phyloP scores from a whole-genome alignment of 805 yeast species.

The Cyberlindnera galapagoensis region DNA sequence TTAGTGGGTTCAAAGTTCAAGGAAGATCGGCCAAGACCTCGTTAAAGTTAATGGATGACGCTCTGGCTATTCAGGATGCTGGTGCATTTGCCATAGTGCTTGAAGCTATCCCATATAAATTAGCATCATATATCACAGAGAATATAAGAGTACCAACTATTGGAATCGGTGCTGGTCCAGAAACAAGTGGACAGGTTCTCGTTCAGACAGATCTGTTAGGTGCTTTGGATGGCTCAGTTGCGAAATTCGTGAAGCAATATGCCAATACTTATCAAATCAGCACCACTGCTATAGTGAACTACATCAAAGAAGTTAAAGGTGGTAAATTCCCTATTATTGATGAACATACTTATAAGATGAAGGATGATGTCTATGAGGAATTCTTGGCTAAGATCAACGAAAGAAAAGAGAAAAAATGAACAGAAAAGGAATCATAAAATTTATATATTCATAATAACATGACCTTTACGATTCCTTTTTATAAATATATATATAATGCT shows the following conservation, averaged over 20 bases:
- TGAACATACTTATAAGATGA: conserved; percentile 62
- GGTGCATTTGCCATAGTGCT: conserved; percentile 74
- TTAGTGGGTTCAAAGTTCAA: conserved; percentile 88
- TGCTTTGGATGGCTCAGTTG: conserved; percentile 46
- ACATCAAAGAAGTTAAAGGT: conserved; percentile 51
- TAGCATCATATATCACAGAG: conserved; percentile 60
- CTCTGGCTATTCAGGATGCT: conserved; percentile 59
- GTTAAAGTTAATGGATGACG: conserved; percentile 52
- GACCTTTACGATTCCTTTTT: too few species aligned
- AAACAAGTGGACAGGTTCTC: conserved; percentile 82
- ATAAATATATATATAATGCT: too few species aligned
- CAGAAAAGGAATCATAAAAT: neutral
- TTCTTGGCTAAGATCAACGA: conserved; percentile 28
- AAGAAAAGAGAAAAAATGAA: neutral
- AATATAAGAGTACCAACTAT: conserved; percentile 69
- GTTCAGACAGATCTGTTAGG: conserved; percentile 85
- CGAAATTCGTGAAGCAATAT: conserved; percentile 76
- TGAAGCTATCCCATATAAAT: conserved; percentile 78
- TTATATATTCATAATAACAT: neutral
- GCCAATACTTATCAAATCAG: conserved; percentile 43
- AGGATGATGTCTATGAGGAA: conserved; percentile 49
- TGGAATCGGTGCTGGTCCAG: conserved; percentile 92
- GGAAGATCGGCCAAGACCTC: conserved; percentile 58
- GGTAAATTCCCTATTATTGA: conserved; percentile 54
- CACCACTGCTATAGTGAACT: conserved; percentile 44